Base-by-base conservation (phyloP, 2,329 filamentous ascomycete genomes). In the Ascochyta lentis region DNA sequence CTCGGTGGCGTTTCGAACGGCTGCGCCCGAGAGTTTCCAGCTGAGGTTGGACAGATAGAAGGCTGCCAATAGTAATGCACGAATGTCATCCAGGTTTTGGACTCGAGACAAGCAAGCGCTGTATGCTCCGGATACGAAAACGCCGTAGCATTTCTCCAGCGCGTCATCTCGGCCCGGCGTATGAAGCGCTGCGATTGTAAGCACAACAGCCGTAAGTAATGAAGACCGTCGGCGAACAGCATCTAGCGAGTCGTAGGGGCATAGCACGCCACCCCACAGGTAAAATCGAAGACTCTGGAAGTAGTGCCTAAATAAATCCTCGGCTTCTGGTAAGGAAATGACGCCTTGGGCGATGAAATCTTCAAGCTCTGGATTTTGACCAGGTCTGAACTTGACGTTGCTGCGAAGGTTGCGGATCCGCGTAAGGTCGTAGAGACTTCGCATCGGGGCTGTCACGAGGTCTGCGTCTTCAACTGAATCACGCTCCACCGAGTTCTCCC, bases 1-100 rank as follows among this genome's bases (percentile, higher is more conserved):
- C 59, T 78, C 77, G 2, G 76, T 74, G 3, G 74, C 75, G 29
- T 75, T 74, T 3, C 76, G 66, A 1, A 78, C 75, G 6, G 75
- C 75, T 3, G 74, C 63, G 8, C 76, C 75, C 12, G 75, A 73
- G 2, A 78, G 66, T 38, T 77, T 73, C 71, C 75, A 77, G 60
- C 73, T 77, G 12, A 77, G 59, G 49, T 76, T 75, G 10, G 75
- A 72, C 0, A 78, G 67, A 51, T 76, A 78, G 59, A 78, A 77
- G 3, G 76, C 73, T 12, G 73, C 76, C 27, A 79, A 69, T 43
- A 72, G 71, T 19, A 77, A 56, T 6, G 73, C 77, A 4, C 76
- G 73, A 15, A 78, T 69, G 22, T 76, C 69, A 38, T 77, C 75
- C 6, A 77, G 65, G 35, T 69, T 75, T 33, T 76, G 67, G n/a